Evolutionary conservation across 2,329 filamentous ascomycete species (phyloP).

Genomic region (Xylariaceae sp.): DNA sequence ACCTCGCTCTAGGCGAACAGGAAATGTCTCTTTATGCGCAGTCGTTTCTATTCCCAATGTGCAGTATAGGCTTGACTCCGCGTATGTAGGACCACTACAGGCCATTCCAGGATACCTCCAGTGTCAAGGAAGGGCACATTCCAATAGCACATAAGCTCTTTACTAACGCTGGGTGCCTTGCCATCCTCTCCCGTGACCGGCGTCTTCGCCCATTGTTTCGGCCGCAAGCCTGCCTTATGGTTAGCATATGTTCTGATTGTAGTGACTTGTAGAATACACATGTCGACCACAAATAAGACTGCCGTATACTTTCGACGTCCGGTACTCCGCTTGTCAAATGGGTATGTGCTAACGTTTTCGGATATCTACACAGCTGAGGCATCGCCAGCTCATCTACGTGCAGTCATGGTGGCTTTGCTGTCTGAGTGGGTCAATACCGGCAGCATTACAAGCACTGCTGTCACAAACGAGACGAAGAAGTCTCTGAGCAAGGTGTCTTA

Average conservation of each 20-base stretch:
- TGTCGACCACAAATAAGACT: conserved; percentile 36
- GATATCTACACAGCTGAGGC: conserved; percentile 47
- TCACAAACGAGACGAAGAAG: conserved; percentile 39
- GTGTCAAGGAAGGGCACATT: conserved; percentile 38
- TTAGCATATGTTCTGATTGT: conserved; percentile 43
- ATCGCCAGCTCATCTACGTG: conserved; percentile 44
- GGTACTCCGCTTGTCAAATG: conserved; percentile 40
- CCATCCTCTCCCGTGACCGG: conserved; percentile 45
- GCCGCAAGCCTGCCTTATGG: conserved; percentile 44
- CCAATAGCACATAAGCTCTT: conserved; percentile 50
- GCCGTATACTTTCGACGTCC: conserved; percentile 45
- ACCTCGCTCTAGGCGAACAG: conserved; percentile 37
- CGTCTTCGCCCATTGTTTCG: conserved; percentile 43
- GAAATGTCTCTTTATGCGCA: conserved; percentile 44
- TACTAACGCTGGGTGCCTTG: conserved; percentile 49
- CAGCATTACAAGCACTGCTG: conserved; percentile 41
- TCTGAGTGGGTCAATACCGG: conserved; percentile 47
- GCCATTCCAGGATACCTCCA: conserved; percentile 49
- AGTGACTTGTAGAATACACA: conserved; percentile 41
- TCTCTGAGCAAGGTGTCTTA: conserved; percentile 38
- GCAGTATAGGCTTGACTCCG: conserved; percentile 49
- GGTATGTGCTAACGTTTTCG: conserved; percentile 42
- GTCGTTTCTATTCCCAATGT: conserved; percentile 46
- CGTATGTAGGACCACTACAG: conserved; percentile 42
- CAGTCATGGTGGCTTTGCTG: conserved; percentile 45